Percentiles rank a stretch among this genome's conserved stretches.
These are phyloP conservation scores for Zopfia rhizophila DNA, from an alignment of 2,329 filamentous ascomycete genomes.

Conservation along the genomic window DNA sequence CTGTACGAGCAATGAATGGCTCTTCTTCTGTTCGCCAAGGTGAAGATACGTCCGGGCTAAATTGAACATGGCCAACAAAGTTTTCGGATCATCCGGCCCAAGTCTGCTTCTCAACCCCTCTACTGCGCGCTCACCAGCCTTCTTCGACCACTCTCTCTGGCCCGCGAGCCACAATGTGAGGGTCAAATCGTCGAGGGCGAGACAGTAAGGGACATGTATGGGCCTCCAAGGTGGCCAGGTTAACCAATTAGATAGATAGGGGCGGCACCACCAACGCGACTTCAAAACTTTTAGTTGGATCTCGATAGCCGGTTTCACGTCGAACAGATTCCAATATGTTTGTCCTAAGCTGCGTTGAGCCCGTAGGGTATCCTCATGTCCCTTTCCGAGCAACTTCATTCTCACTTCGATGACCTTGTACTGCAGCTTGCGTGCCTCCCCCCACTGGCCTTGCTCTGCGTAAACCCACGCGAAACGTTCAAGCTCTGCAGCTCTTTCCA, in stretches of 20 bases:
- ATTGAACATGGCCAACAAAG: conserved; percentile 36
- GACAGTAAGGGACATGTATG: conserved; percentile 28
- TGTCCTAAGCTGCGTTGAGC: conserved; percentile 36
- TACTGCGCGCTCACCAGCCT: conserved; percentile 22
- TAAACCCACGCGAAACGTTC: conserved; percentile 35
- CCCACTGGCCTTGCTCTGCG: conserved; percentile 22
- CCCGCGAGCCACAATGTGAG: conserved; percentile 32
- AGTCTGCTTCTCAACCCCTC: conserved; percentile 28
- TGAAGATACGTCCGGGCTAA: conserved; percentile 34
- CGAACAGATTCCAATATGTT: conserved; percentile 31
- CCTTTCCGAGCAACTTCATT: conserved; percentile 27
- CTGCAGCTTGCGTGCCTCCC: conserved; percentile 36
- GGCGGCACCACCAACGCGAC: conserved; percentile 19
- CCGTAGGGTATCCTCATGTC: conserved; percentile 37
- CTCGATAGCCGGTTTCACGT: conserved; percentile 22
- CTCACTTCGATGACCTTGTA: conserved; percentile 31
- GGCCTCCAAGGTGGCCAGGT: conserved; percentile 28
- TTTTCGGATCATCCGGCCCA: conserved; percentile 26
- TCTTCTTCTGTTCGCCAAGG: conserved; percentile 22
- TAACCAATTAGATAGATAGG: conserved; percentile 17
- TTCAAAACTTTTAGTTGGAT: conserved; percentile 25
- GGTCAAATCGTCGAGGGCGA: conserved; percentile 29
- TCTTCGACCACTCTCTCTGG: conserved; percentile 16
- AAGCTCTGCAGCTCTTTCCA: conserved; percentile 28
- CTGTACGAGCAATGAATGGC: conserved; percentile 20